phyloP scores from a whole-genome alignment of 202 grass and related monocot genomes.

The Panicum virgatum region DNA sequence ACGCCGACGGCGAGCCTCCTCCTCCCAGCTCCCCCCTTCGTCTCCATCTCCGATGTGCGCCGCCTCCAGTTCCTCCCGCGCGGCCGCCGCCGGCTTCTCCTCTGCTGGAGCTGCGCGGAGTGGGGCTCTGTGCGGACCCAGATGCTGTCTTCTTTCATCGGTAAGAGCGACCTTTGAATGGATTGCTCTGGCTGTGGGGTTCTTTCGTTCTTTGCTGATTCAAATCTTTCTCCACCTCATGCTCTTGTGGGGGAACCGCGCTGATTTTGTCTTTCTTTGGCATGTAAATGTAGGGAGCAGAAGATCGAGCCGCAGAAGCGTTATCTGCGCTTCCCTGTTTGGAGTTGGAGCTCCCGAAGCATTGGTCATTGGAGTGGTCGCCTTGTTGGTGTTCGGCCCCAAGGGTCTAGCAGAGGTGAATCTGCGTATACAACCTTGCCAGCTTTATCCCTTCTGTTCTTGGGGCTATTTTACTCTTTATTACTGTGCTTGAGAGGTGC shows the following conservation, averaged over 20 bases:
- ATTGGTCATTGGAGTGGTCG: conserved; percentile 94
- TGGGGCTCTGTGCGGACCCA: neutral
- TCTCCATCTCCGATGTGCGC: conserved; percentile 12
- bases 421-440: neutral
- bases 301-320: conserved; percentile 41
- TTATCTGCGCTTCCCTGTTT: conserved; percentile 84
- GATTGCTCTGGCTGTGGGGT: neutral
- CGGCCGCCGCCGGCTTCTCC: neutral
- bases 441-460: neutral
- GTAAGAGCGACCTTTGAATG: neutral
- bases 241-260: neutral
- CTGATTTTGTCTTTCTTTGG: neutral
- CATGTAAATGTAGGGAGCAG: conserved; percentile 46
- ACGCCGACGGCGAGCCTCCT: conserved; percentile 11
- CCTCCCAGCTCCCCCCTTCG: conserved; percentile 11
- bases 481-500: neutral
- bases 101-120: neutral
- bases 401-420: conserved; percentile 95
- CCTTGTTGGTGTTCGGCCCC: conserved; percentile 89
- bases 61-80: neutral
- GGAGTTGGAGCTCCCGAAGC: conserved; percentile 95
- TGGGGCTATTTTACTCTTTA: neutral
- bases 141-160: conserved; percentile 19
- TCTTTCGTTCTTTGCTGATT: neutral
- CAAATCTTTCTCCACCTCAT: neutral